Base-by-base conservation (phyloP, 495 filamentous ascomycete species). In the Lophiostoma macrostomum region DNA sequence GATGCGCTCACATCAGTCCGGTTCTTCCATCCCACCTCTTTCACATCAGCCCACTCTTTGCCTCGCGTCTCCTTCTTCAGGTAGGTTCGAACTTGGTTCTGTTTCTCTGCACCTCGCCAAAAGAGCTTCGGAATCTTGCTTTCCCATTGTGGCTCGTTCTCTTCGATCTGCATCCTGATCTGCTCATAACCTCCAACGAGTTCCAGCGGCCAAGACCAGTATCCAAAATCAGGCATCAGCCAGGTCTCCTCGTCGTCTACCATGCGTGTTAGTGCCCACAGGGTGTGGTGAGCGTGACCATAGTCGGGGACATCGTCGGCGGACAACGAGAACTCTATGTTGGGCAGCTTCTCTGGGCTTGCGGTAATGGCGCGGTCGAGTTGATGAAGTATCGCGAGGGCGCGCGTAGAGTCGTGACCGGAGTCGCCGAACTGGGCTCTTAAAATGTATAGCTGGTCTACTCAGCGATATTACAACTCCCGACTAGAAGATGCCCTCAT, bases 151-250 rank as follows among this genome's bases (percentile, higher is more conserved):
- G 10, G 11, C 28, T 64, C 65, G 1, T 39, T 30, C 30, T 46
- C 47, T 5, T 3, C 14, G 11, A 61, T 56, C 14, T 60, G 20
- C 4, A 40, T 35, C 10, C 51, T 25, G 7, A 56, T 23, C 35
- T 56, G 36, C 10, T 45, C 12, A 37, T 65, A 64, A n/a, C 14
- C 39, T 18, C 46, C 61, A n/a, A 62, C 40, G 29, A 29, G 7
- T 6, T 37, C 29, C 8, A 54, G 36, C 16, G 58, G 53, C 64
- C 61, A 67, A n/a, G 18, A 52, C 55, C 53, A 65, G 54, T 55
- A 63, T 12, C 45, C 55, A 34, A 67, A 68, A 38, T 68, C 65
- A 2, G 65, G 65, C 64, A 68, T 67, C 8, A 68, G 53, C 64
- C 64, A 66, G 11, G 59, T 8, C 4, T 38, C 41, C 27, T 56